Evolutionary conservation across 75 land plant species (phyloP).

Genomic region (Adiantum capillusveneris): DNA sequence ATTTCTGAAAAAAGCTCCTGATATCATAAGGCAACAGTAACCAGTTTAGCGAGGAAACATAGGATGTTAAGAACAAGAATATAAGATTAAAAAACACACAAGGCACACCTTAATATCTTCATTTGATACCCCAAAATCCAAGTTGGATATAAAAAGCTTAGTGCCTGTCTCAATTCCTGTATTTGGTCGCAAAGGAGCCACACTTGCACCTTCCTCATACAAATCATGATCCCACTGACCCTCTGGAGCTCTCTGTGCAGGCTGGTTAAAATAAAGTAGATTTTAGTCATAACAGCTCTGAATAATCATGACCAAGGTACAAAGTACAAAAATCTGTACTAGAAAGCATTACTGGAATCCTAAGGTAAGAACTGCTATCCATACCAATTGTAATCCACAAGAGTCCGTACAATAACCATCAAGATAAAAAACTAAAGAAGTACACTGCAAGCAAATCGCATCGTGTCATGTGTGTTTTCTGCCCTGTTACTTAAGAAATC

Average conservation of each 20-base stretch:
- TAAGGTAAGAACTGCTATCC: background rate
- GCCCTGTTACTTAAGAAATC: too few species aligned
- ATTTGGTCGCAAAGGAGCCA: slow-evolving; percentile 1
- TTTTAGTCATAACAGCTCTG: background rate
- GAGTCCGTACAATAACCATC: too few species aligned
- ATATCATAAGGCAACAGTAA: background rate
- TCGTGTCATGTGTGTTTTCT: too few species aligned
- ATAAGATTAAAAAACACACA: background rate
- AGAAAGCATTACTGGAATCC: background rate
- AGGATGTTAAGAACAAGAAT: background rate
- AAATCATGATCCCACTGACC: slow-evolving; percentile 26
- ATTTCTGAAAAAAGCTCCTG: slow-evolving; percentile 97
- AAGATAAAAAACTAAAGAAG: too few species aligned
- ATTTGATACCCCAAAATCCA: slow-evolving; percentile 86
- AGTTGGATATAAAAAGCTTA: slow-evolving; percentile 73
- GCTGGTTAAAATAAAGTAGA: slow-evolving; percentile 7
- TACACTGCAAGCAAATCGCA: too few species aligned
- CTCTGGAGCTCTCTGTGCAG: slow-evolving; percentile 13
- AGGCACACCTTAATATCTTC: slow-evolving; percentile 82
- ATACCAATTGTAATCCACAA: background rate
- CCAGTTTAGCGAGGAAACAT: background rate
- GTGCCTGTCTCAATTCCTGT: slow-evolving; percentile 73
- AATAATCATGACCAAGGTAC: background rate
- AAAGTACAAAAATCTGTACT: background rate
- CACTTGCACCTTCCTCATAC: slow-evolving; percentile 16